phyloP scores from a whole-genome alignment of 1,139 yeast species.

The Citeromyces siamensis region DNA sequence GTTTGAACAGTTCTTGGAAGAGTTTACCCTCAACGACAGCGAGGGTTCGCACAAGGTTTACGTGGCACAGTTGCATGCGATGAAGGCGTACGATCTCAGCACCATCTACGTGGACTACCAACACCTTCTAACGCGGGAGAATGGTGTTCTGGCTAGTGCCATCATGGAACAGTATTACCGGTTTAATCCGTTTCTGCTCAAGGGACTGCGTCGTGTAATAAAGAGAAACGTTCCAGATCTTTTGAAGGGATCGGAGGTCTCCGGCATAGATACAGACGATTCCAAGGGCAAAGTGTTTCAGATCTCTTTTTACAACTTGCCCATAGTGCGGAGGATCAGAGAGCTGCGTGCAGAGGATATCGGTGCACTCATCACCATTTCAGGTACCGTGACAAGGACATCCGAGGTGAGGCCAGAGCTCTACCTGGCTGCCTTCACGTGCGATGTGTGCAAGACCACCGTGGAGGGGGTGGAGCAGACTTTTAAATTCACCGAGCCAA shows the following conservation, averaged over 20 bases:
- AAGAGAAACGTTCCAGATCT: slow-evolving; percentile 69
- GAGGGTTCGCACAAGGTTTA: slow-evolving; percentile 28
- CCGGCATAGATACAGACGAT: slow-evolving; percentile 13
- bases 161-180: slow-evolving; percentile 86
- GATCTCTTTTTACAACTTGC: slow-evolving; percentile 80
- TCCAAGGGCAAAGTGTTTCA: slow-evolving; percentile 50
- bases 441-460: slow-evolving; percentile 79
- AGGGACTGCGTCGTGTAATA: slow-evolving; percentile 63
- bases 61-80: slow-evolving; percentile 68
- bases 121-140: slow-evolving; percentile 64
- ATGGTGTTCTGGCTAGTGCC: slow-evolving; percentile 85
- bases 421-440: slow-evolving; percentile 75
- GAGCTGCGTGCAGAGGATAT: slow-evolving; percentile 84
- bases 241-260: slow-evolving; percentile 21
- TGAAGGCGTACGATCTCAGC: slow-evolving; percentile 64
- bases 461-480: slow-evolving; percentile 89
- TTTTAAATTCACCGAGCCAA: slow-evolving; percentile 91
- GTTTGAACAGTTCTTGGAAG: slow-evolving; percentile 75
- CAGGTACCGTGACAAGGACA: slow-evolving; percentile 95
- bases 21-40: slow-evolving; percentile 30
- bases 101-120: slow-evolving; percentile 81
- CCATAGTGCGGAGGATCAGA: slow-evolving; percentile 74
- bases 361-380: slow-evolving; percentile 74
- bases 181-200: slow-evolving; percentile 73
- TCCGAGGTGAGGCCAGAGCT: slow-evolving; percentile 96